Evolutionary conservation across 2,329 filamentous ascomycete genomes (phyloP).

Genomic region (Eutypella sp.): DNA sequence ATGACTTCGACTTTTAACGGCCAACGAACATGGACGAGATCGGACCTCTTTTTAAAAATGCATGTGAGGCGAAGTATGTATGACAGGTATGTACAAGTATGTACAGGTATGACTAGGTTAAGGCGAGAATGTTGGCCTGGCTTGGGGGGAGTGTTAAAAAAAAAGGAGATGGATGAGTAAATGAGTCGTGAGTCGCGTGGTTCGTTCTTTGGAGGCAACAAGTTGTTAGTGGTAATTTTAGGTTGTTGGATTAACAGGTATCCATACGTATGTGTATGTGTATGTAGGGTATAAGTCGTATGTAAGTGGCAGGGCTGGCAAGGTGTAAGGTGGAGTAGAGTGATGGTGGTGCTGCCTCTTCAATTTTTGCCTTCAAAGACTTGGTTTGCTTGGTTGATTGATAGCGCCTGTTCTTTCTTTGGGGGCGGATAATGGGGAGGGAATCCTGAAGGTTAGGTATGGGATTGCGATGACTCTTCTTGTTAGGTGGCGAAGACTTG

Average conservation of each 20-base stretch:
- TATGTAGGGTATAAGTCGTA: no score
- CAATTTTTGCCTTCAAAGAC: not conserved
- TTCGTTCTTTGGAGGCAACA: constrained; percentile 12
- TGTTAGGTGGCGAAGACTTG: constrained; percentile 30
- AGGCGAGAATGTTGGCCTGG: constrained; percentile 6
- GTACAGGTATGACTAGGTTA: constrained; percentile 7
- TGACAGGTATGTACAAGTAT: no score
- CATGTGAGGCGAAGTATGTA: constrained; percentile 18
- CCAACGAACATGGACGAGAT: no score
- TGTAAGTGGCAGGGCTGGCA: constrained; percentile 4
- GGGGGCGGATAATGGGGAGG: no score
- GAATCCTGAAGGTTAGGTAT: no score
- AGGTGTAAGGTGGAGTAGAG: constrained; percentile 5
- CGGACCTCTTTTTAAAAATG: constrained; percentile 19
- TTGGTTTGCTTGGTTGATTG: constrained; percentile 1
- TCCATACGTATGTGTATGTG: no score
- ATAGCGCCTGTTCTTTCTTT: no score
- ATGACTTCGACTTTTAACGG: no score
- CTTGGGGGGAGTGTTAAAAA: constrained; percentile 15
- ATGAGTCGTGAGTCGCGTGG: constrained; percentile 23
- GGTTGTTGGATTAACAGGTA: constrained; percentile 19
- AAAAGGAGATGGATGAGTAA: no score
- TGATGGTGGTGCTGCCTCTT: not conserved
- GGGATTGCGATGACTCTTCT: constrained; percentile 29
- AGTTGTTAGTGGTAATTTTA: constrained; percentile 19